A percentile compares a stretch with the other conserved stretches of the same genome.
These are phyloP conservation scores for Noccaea caerulescens DNA, from an alignment of 345 rosid species.

Conservation along the genomic window DNA sequence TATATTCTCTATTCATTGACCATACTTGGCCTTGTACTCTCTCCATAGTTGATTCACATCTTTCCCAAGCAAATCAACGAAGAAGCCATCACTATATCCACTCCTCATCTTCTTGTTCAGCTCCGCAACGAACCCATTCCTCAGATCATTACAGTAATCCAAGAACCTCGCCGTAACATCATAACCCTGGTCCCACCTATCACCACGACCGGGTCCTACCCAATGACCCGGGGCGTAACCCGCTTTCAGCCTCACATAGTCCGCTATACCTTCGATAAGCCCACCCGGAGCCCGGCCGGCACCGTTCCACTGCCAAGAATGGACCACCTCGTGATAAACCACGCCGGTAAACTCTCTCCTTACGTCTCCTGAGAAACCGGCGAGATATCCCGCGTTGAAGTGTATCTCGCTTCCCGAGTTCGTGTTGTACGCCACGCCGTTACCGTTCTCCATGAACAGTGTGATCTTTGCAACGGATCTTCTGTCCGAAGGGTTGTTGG, in stretches of 20 bases:
- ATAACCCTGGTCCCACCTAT: slow-evolving; percentile 72
- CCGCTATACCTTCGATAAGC: slow-evolving; percentile 68
- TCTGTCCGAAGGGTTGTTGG: slow-evolving; percentile 41
- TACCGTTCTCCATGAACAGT: slow-evolving; percentile 42
- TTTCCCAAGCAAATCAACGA: slow-evolving; percentile 61
- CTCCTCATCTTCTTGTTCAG: slow-evolving; percentile 66
- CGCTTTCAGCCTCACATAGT: slow-evolving; percentile 66
- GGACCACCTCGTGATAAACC: slow-evolving; percentile 68
- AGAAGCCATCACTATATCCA: slow-evolving; percentile 52
- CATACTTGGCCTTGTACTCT: slow-evolving; percentile 59
- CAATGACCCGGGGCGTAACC: slow-evolving; percentile 55
- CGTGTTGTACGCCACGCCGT: slow-evolving; percentile 34
- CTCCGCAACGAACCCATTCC: slow-evolving; percentile 67
- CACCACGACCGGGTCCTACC: slow-evolving; percentile 64
- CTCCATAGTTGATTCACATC: slow-evolving; percentile 65
- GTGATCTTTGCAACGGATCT: slow-evolving; percentile 32
- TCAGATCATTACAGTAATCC: slow-evolving; percentile 58
- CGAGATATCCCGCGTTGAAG: slow-evolving; percentile 40
- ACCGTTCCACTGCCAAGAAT: slow-evolving; percentile 79
- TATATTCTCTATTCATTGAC: neutral
- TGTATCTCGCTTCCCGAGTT: slow-evolving; percentile 37
- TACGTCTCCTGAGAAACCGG: slow-evolving; percentile 42
- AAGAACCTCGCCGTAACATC: slow-evolving; percentile 69
- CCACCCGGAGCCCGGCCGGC: slow-evolving; percentile 51
- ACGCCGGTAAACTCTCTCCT: slow-evolving; percentile 58